A percentile compares a stretch with the other conserved stretches of the same genome.
phyloP scores from a whole-genome alignment of 2,329 filamentous ascomycete genomes.

The Tolypocladium album region DNA sequence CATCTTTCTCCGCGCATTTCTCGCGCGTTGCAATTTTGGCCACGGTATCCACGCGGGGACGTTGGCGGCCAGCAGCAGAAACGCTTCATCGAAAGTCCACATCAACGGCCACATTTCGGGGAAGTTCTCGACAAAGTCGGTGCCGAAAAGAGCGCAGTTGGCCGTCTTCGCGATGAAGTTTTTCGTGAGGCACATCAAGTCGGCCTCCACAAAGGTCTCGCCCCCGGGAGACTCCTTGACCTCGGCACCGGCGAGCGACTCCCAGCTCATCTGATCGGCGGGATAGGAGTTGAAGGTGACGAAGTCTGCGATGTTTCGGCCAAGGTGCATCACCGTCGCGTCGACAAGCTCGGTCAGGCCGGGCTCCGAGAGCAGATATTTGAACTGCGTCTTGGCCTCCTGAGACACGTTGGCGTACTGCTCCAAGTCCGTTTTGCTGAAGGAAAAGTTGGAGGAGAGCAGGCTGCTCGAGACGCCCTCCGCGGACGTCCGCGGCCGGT shows the following conservation, averaged over 20 bases:
- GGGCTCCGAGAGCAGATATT: conserved; percentile 13
- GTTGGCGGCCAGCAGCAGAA: conserved; percentile 18
- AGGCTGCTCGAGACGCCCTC: conserved; percentile 15
- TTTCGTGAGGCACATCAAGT: conserved; percentile 21
- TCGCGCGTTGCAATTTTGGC: conserved; percentile 19
- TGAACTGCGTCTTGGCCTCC: conserved; percentile 16
- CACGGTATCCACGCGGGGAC: conserved; percentile 22
- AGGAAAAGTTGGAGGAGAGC: conserved; percentile 21
- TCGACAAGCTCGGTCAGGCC: conserved; percentile 13
- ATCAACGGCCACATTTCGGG: conserved; percentile 24
- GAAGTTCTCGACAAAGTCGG: conserved; percentile 29
- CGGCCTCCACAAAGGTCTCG: conserved; percentile 18
- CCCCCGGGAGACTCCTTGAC: conserved; percentile 15
- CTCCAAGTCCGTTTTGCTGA: conserved; percentile 14
- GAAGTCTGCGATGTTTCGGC: conserved; percentile 20
- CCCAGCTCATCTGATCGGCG: conserved; percentile 28
- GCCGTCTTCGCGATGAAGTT: conserved; percentile 24
- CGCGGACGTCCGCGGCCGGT: conserved; percentile 13
- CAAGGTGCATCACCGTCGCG: conserved; percentile 11
- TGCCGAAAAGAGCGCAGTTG: conserved; percentile 25
- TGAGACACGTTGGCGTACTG: conserved; percentile 18
- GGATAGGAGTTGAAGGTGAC: conserved; percentile 26
- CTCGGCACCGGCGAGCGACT: conserved; percentile 20
- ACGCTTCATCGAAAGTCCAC: conserved; percentile 25
- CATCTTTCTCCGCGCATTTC: conserved; percentile 15